Evolutionary conservation across 192 early-diverging fungal genomes (phyloP).

Genomic region (Coemansia sp.): DNA sequence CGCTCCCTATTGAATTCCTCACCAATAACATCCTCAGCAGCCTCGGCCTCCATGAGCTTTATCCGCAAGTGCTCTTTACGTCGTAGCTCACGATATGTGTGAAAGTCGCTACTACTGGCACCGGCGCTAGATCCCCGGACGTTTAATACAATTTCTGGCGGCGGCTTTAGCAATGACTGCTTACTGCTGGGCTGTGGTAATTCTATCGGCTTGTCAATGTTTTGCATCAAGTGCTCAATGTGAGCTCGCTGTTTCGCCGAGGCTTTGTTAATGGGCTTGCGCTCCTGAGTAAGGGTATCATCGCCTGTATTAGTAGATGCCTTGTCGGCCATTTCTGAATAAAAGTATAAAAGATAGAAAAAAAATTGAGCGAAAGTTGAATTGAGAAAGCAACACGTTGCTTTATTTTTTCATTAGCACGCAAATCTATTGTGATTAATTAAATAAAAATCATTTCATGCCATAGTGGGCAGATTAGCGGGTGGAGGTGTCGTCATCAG

Average conservation of each 20-base stretch:
- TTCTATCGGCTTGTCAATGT: conserved; percentile 80
- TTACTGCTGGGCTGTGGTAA: conserved; percentile 40
- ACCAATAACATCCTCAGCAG: conserved; percentile 59
- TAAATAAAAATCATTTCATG: too few species aligned
- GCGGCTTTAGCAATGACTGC: conserved; percentile 52
- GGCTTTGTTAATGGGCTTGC: conserved; percentile 16
- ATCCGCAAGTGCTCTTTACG: conserved; percentile 84
- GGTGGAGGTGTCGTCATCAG: too few species aligned
- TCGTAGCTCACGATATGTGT: conserved; percentile 86
- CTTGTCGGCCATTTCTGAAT: conserved; percentile 1
- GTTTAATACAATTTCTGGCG: conserved; percentile 88
- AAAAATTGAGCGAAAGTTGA: not conserved
- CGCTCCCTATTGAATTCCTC: conserved; percentile 65
- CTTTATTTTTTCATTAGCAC: not conserved
- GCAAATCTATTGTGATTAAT: too few species aligned
- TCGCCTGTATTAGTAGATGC: not conserved
- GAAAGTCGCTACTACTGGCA: conserved; percentile 95
- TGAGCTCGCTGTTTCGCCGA: conserved; percentile 34
- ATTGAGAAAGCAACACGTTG: not conserved
- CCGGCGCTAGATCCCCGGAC: conserved; percentile 92
- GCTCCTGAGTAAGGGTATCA: not conserved
- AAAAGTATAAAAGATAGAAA: not conserved
- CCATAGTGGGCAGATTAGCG: too few species aligned
- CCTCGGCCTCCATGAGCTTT: conserved; percentile 71
- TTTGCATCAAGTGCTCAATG: conserved; percentile 65